phyloP scores from a whole-genome alignment of 2,329 filamentous ascomycete genomes.

The Ophiostoma tasmaniense region DNA sequence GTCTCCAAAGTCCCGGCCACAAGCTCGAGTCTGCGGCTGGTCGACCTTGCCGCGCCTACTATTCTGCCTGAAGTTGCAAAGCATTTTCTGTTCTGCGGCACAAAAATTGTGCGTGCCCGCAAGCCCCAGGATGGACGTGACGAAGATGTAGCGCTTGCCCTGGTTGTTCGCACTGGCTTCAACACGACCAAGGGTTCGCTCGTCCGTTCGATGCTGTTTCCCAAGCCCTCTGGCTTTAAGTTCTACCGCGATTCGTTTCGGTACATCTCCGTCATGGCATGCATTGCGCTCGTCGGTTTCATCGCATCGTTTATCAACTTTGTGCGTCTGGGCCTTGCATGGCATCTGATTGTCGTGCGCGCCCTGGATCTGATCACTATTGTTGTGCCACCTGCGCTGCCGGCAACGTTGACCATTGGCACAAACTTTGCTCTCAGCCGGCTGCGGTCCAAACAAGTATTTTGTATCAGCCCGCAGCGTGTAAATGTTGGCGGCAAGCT shows the following conservation, averaged over 20 bases:
- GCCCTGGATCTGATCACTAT: constrained; percentile 96
- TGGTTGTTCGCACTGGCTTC: constrained; percentile 91
- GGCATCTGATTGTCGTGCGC: constrained; percentile 85
- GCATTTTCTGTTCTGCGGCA: constrained; percentile 89
- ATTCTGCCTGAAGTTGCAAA: constrained; percentile 75
- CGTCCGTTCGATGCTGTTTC: constrained; percentile 96
- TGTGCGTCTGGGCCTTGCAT: constrained; percentile 69
- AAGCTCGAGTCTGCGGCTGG: constrained; percentile 64
- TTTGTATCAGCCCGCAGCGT: constrained; percentile 93
- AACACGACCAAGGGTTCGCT: constrained; percentile 95
- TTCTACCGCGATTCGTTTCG: constrained; percentile 97
- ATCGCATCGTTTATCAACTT: constrained; percentile 90
- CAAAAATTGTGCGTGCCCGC: constrained; percentile 85
- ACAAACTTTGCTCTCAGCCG: constrained; percentile 88
- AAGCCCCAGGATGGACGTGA: constrained; percentile 75
- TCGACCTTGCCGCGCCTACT: constrained; percentile 73
- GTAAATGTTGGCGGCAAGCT: constrained; percentile 96
- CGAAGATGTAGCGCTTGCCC: constrained; percentile 81
- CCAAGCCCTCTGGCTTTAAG: constrained; percentile 95
- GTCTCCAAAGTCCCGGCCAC: constrained; percentile 85
- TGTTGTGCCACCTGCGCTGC: constrained; percentile 88
- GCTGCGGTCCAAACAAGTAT: constrained; percentile 82
- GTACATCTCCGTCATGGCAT: constrained; percentile 94
- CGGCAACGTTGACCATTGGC: constrained; percentile 90
- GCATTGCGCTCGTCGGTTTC: constrained; percentile 79